Percentiles rank a stretch among this genome's conserved stretches.
phyloP scores from a whole-genome alignment of 2,329 filamentous ascomycete species.

The Diaporthe aspalathi region DNA sequence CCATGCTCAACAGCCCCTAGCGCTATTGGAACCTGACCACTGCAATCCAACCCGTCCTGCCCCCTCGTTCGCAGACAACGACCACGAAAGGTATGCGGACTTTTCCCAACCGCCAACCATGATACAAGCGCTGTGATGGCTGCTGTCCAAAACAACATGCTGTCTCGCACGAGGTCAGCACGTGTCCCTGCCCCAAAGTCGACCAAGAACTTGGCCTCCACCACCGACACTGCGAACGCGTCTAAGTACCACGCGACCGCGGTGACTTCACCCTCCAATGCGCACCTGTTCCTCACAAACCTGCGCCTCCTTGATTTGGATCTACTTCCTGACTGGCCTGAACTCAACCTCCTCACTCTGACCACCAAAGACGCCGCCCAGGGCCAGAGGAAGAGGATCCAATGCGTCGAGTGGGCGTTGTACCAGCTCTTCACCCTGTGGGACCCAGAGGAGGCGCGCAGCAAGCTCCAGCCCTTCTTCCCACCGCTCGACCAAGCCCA shows the following conservation, averaged over 20 bases:
- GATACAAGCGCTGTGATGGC: constrained; percentile 22
- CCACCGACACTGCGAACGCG: not conserved
- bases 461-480: constrained; percentile 90
- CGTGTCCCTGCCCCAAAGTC: constrained; percentile 31
- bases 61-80: not conserved
- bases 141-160: constrained; percentile 25
- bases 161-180: constrained; percentile 32
- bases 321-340: constrained; percentile 81
- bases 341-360: constrained; percentile 77
- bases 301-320: constrained; percentile 86
- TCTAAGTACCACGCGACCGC: not conserved
- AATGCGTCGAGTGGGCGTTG: constrained; percentile 89
- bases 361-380: constrained; percentile 72
- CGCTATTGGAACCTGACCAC: no score
- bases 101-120: not conserved
- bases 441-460: constrained; percentile 80
- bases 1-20: no score
- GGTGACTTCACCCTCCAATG: constrained; percentile 57
- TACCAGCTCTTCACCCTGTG: constrained; percentile 87
- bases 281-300: constrained; percentile 82
- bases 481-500: constrained; percentile 91
- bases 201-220: constrained; percentile 16
- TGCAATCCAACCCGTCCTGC: no score
- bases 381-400: constrained; percentile 84
- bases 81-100: not conserved